These are phyloP conservation scores for Fusarium multiceps DNA, from an alignment of 2,329 filamentous ascomycete species.

Conservation along the genomic window DNA sequence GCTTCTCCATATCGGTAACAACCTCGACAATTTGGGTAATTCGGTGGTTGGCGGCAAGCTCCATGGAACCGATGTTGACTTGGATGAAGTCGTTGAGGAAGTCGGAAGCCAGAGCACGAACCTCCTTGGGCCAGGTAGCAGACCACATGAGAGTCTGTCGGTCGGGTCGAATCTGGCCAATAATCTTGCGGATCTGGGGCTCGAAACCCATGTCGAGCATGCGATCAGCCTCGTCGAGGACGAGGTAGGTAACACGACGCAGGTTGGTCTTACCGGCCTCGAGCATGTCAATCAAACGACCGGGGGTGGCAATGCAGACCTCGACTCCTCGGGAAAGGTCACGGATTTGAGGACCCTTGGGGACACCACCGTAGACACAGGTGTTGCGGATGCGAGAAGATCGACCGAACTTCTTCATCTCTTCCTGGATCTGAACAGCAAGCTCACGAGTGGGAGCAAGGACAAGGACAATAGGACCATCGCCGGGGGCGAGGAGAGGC, in stretches of 20 bases:
- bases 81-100: slow-evolving; percentile 97
- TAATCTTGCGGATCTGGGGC: slow-evolving; percentile 98
- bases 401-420: slow-evolving; percentile 98
- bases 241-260: slow-evolving; percentile 95
- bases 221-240: slow-evolving; percentile 98
- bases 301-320: slow-evolving; percentile 97
- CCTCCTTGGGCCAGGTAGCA: slow-evolving; percentile 98
- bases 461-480: slow-evolving; percentile 96
- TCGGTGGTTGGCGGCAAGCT: slow-evolving; percentile 95
- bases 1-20: slow-evolving; percentile 96
- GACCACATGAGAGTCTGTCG: slow-evolving; percentile 99
- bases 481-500: slow-evolving; percentile 91
- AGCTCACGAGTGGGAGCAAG: slow-evolving; percentile 97
- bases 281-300: slow-evolving; percentile 98
- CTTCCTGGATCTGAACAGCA: slow-evolving; percentile 97
- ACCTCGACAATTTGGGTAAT: slow-evolving; percentile 99
- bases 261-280: slow-evolving; percentile 98
- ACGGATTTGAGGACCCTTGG: slow-evolving; percentile 95
- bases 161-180: slow-evolving; percentile 95
- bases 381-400: slow-evolving; percentile 98
- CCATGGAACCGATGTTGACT: slow-evolving; percentile 97
- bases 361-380: slow-evolving; percentile 98
- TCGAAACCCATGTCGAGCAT: slow-evolving; percentile 99
- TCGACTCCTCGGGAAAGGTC: slow-evolving; percentile 95
- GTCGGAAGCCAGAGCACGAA: slow-evolving; percentile 88